These are phyloP conservation scores for Raffaelea arxii DNA, from an alignment of 2,329 filamentous ascomycete species.

Conservation along the genomic window DNA sequence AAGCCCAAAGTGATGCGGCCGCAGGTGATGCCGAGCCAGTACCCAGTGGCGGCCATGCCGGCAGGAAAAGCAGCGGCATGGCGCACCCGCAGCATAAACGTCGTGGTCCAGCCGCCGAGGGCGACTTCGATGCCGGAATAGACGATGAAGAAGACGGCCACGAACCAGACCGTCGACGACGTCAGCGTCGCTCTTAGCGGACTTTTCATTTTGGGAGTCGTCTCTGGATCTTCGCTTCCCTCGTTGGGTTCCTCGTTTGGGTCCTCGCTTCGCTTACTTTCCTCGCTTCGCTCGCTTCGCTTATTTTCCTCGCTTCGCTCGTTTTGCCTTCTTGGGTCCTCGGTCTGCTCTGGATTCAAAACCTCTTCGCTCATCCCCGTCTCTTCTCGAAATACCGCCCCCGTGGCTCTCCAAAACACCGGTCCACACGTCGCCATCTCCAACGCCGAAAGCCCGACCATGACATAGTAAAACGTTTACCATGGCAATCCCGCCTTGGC, in stretches of 20 bases:
- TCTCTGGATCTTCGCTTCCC: neutral
- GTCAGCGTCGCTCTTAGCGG: neutral
- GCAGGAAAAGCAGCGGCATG: neutral
- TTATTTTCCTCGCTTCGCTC: neutral
- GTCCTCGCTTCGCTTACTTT: neutral
- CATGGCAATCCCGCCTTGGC: neutral
- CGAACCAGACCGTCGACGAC: neutral
- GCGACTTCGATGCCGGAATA: neutral
- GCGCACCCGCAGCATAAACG: neutral
- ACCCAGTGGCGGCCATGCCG: neutral
- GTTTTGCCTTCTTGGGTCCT: neutral
- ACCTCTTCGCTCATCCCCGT: neutral
- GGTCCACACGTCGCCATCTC: neutral
- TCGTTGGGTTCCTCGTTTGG: neutral
- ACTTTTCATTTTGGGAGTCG: neutral
- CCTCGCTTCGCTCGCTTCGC: neutral
- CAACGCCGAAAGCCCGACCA: neutral
- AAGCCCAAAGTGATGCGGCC: neutral
- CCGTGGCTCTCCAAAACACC: neutral
- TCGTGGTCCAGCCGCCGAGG: neutral
- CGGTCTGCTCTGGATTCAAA: neutral
- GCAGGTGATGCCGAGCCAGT: neutral
- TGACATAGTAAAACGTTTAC: neutral
- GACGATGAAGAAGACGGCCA: neutral
- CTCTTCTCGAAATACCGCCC: neutral